phyloP scores from a whole-genome alignment of 2,329 filamentous ascomycete genomes.

The Exophiala calicioides region DNA sequence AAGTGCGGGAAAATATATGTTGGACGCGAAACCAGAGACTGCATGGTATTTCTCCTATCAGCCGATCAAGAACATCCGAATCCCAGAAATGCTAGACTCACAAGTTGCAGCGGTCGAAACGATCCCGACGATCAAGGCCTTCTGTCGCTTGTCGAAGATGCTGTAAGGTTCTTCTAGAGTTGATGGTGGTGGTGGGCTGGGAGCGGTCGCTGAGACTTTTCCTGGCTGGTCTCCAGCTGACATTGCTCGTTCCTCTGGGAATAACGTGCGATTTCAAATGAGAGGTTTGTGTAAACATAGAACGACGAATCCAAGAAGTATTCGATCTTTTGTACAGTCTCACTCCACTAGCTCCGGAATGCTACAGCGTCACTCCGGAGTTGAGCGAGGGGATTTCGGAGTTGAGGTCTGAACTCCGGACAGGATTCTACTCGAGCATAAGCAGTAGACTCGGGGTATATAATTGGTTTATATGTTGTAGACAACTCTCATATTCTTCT shows the following conservation, averaged over 20 bases:
- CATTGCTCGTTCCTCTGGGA: neutral
- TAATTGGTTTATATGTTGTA: no score
- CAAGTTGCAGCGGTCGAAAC: conserved; percentile 53
- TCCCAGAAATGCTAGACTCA: conserved; percentile 39
- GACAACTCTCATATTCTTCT: neutral
- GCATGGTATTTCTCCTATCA: neutral
- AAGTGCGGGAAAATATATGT: conserved; percentile 45
- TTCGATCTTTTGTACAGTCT: neutral
- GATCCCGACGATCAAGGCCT: conserved; percentile 49
- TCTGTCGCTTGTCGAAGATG: conserved; percentile 55
- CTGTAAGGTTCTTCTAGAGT: conserved; percentile 43
- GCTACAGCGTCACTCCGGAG: neutral
- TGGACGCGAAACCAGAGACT: conserved; percentile 1
- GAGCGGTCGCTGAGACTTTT: neutral
- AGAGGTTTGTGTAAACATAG: no score
- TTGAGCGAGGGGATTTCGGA: neutral
- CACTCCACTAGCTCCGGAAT: neutral
- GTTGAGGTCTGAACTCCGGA: neutral
- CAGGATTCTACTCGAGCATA: no score
- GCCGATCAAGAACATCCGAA: conserved; percentile 28
- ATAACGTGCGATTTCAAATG: no score
- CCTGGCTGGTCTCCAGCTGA: neutral
- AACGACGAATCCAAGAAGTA: no score
- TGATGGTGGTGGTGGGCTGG: neutral
- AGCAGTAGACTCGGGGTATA: no score